Evolutionary conservation across 2,329 filamentous ascomycete genomes (phyloP).

Genomic region (Cryoendolithus antarcticus): DNA sequence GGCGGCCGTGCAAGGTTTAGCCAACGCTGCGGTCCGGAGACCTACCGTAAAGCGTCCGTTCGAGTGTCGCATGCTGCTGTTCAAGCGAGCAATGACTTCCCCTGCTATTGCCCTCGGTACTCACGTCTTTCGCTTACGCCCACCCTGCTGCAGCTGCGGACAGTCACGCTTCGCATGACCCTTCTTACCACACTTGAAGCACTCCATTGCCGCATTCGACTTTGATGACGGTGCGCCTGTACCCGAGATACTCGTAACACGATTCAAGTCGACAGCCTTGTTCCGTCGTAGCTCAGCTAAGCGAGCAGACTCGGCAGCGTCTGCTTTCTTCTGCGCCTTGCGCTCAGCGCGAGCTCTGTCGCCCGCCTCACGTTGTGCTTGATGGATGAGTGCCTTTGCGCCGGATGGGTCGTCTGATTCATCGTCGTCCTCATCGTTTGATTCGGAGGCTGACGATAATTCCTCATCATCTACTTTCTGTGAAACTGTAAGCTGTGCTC

Average conservation of each 20-base stretch:
- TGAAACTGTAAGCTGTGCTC: conserved; percentile 12
- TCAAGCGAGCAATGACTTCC: not conserved
- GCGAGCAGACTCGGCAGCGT: conserved; percentile 37
- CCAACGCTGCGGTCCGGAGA: too few relatives aligned
- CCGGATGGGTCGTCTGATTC: conserved; percentile 29
- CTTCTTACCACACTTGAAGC: conserved; percentile 48
- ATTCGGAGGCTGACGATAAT: conserved; percentile 17
- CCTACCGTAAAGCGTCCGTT: too few relatives aligned
- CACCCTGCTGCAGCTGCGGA: conserved; percentile 22
- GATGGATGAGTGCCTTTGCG: conserved; percentile 32
- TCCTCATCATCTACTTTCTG: conserved; percentile 28
- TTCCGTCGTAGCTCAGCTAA: conserved; percentile 49
- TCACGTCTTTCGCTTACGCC: conserved; percentile 1
- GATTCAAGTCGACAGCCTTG: conserved; percentile 56
- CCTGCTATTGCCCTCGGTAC: not conserved
- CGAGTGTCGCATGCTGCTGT: not conserved
- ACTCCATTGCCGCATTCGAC: conserved; percentile 28
- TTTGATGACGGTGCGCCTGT: conserved; percentile 15
- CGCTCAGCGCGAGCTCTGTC: conserved; percentile 31
- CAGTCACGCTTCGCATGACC: conserved; percentile 51
- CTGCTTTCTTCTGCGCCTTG: conserved; percentile 36
- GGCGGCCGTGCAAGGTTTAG: too few relatives aligned
- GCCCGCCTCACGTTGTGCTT: conserved; percentile 33
- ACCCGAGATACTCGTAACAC: conserved; percentile 41
- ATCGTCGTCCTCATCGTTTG: conserved; percentile 23